Evolutionary conservation across 306 rosid species (phyloP), one percentile per base, ranked within the genome.

Genomic region (Erythrophleum fordii): DNA sequence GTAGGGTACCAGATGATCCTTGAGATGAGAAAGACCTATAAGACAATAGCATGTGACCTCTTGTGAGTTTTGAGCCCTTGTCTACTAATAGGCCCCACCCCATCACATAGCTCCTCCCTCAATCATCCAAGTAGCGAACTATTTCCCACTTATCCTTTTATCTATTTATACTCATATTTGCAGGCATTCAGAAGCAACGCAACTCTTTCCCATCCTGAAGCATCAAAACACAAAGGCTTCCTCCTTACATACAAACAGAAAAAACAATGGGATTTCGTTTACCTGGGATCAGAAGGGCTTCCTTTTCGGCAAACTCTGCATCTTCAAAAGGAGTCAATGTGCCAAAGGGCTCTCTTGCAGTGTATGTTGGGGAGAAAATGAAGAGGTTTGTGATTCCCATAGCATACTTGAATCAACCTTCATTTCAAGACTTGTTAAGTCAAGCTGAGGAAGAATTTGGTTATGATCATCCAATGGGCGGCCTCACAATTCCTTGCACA

Each of bases 331-430:
- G 20, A 20, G 60, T 22, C 0, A 64, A 81, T 17, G 76, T 82
- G 0, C 91, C 88, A 71, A 91, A 88, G 58, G 94, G 94, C 29
- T 82, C 61, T 53, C 46, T 88, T 31, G 84, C 79, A 4, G 88
- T 88, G 1, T 89, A 87, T 72, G 87, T 78, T 67, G 91, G 89
- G 31, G 87, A 89, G 58, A 44, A 84, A 72, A 79, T 53, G 82
- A 86, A 71, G 75, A 66, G 89, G 6, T 87, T 64, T 34, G 75
- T 86, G n/a, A 83, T 87, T 44, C 92, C 93, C 0, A 6, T 84
- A 37, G 76, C 79, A 52, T 75, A 69, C 64, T 75, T 80, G 75
- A 87, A 58, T n/a, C 72, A 81, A 49, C 29, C 82, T 5, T 22
- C 68, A 17, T 87, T 87, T 25, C 87, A 81, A 78, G 77, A 81